Evolutionary conservation across 2,329 filamentous ascomycete species (phyloP).

Genomic region (Helicocarpus griseus): DNA sequence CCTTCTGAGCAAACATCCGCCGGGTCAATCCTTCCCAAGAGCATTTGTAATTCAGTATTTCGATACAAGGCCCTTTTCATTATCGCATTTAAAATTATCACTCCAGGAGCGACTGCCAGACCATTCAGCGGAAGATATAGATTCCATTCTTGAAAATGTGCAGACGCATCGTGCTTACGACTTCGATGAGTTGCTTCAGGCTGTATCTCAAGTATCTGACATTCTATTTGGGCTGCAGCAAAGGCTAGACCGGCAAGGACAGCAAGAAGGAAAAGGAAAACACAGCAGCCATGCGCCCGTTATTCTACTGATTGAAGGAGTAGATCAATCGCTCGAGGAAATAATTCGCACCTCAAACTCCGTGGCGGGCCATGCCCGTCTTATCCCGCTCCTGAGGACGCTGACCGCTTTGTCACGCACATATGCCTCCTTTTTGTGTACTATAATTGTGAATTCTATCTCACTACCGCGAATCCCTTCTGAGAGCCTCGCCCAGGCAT

Average conservation of each 20-base stretch:
- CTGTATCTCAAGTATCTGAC: constrained; percentile 11
- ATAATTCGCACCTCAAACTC: constrained; percentile 30
- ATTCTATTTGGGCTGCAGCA: constrained; percentile 7
- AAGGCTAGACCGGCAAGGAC: not conserved
- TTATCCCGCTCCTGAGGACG: constrained; percentile 24
- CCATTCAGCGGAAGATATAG: constrained; percentile 1
- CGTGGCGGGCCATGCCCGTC: constrained; percentile 23
- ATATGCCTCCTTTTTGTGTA: constrained; percentile 20
- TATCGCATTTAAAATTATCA: constrained; percentile 1
- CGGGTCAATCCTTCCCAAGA: not conserved
- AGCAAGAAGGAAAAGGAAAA: not conserved
- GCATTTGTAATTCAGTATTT: constrained; percentile 12
- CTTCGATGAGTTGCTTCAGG: constrained; percentile 11
- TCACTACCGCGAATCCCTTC: constrained; percentile 14
- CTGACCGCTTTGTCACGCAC: constrained; percentile 25
- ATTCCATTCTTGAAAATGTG: constrained; percentile 7
- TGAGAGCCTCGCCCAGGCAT: not conserved
- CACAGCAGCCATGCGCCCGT: constrained; percentile 5
- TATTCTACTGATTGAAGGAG: constrained; percentile 26
- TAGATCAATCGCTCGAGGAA: constrained; percentile 28
- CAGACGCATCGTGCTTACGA: constrained; percentile 11
- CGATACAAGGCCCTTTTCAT: constrained; percentile 3
- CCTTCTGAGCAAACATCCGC: not conserved
- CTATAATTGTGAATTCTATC: constrained; percentile 29
- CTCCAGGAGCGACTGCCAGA: constrained; percentile 9